phyloP scores from a whole-genome alignment of 768 basidiomycete genomes.

The Nidularia pulvinata region DNA sequence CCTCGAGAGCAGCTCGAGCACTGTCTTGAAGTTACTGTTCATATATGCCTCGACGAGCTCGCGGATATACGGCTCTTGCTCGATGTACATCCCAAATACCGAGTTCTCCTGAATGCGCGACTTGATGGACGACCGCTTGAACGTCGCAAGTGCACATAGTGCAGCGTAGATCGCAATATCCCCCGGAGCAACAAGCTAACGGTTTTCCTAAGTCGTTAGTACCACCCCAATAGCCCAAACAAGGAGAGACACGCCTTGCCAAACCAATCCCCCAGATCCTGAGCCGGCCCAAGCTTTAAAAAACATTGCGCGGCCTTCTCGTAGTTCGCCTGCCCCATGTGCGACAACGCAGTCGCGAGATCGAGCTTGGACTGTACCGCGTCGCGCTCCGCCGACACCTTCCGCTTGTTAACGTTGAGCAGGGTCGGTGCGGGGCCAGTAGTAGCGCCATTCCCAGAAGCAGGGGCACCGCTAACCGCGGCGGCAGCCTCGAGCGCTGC shows the following conservation, averaged over 20 bases:
- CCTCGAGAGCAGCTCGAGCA: conserved; percentile 70
- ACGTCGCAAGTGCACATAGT: conserved; percentile 79
- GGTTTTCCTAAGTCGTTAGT: not conserved
- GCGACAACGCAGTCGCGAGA: conserved; percentile 76
- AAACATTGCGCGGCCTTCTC: conserved; percentile 81
- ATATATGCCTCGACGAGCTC: conserved; percentile 88
- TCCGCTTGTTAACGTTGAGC: no score
- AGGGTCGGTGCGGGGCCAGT: conserved; percentile 17
- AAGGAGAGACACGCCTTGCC: conserved; percentile 51
- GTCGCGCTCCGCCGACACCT: conserved; percentile 58
- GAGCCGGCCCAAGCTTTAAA: conserved; percentile 62
- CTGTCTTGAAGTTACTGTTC: conserved; percentile 82
- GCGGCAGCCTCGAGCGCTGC: conserved; percentile 72
- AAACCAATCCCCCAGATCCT: conserved; percentile 77
- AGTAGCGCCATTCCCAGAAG: conserved; percentile 8
- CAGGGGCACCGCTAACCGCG: no score
- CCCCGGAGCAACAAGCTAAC: conserved; percentile 70
- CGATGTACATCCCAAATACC: conserved; percentile 74
- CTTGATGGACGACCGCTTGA: conserved; percentile 72
- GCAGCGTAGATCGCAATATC: conserved; percentile 91
- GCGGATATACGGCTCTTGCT: conserved; percentile 84
- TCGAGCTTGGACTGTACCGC: conserved; percentile 78
- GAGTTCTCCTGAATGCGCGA: conserved; percentile 66
- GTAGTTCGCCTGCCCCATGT: conserved; percentile 71
- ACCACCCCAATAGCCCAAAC: no score